Percentiles rank a stretch among this genome's conserved stretches.
phyloP scores from a whole-genome alignment of 2,329 filamentous ascomycete genomes.

The Phaeosphaeriaceae sp. region DNA sequence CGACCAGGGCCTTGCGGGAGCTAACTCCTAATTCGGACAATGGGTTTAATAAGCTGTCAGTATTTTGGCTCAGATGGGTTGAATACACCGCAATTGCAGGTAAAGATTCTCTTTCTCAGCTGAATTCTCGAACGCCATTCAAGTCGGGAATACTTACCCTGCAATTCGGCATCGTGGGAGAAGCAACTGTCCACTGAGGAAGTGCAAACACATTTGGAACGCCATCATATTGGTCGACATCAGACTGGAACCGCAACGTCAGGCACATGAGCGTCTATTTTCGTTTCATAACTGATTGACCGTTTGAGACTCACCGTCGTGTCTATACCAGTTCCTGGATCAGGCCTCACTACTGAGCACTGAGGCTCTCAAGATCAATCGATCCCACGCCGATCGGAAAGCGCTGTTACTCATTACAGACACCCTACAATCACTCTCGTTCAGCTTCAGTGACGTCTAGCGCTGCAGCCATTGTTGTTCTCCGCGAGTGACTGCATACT shows the following conservation, averaged over 20 bases:
- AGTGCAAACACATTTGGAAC: neutral
- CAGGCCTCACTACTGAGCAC: neutral
- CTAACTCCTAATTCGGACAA: constrained; percentile 23
- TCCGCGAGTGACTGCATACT: constrained; percentile 1
- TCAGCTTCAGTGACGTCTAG: neutral
- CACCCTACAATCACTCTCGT: neutral
- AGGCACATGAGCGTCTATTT: neutral
- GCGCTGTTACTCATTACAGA: neutral
- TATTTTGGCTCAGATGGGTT: constrained; percentile 7
- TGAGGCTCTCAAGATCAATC: neutral
- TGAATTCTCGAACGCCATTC: constrained; percentile 1
- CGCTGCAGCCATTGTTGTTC: constrained; percentile 4
- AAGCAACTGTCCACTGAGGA: neutral
- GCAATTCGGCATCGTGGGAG: neutral
- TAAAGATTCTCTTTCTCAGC: constrained; percentile 1
- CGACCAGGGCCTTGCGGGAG: constrained; percentile 8
- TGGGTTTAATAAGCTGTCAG: constrained; percentile 19
- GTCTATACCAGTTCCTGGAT: neutral
- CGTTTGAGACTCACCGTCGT: neutral
- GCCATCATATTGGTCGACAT: neutral
- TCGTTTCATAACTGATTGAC: neutral
- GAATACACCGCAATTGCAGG: constrained; percentile 5
- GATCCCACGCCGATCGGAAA: neutral
- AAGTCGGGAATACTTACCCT: neutral
- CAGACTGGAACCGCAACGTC: neutral